Evolutionary conservation across 352 stramenopile genomes (phyloP), one percentile per base, ranked within the genome.

Genomic region (Pythium plurisporium): DNA sequence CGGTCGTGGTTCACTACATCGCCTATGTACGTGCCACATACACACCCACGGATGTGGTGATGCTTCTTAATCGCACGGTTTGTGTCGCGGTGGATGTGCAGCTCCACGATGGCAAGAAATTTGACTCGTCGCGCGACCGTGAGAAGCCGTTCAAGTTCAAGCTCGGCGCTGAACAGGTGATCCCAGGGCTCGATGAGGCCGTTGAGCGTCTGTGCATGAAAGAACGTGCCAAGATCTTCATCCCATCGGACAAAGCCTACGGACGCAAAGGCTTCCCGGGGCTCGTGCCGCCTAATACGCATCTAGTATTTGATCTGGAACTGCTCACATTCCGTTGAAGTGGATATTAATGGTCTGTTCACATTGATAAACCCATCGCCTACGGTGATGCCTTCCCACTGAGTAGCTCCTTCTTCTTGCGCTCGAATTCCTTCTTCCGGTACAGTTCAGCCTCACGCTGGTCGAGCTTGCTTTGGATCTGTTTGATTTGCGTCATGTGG

Each of bases 271-370:
- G 87, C 17, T 94, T 94, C 53, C 81, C 82, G 12, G 84, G 82
- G 10, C 75, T 94, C n/a, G 72, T 98, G 31, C 90, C 91, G 2
- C 88, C 89, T 33, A 96, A 97, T 70, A 96, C 89, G 23, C 89
- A 95, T 64, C 70, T 98, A 23, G 82, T 94, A 23, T 98, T 98
- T 61, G 92, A 97, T 62, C 79, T 98, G 12, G 91, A 98, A 58
- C 65, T 98, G 17, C 64, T 97, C 26, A 86, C 86, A 49, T 94
- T 93, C 56, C 79, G 82, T 62, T 89, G 58, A 55, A 20, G n/a
- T 40, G 12, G 6, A 14, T 17, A 40, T 44, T 7, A 27, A 59
- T 4, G 34, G 26, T n/a, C n/a, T n/a, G n/a, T n/a, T n/a, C n/a
- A n/a, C n/a, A n/a, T n/a, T n/a, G n/a, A n/a, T n/a, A n/a, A n/a